phyloP scores from a whole-genome alignment of 2,329 filamentous ascomycete genomes.

The Herpotrichia juniperi region DNA sequence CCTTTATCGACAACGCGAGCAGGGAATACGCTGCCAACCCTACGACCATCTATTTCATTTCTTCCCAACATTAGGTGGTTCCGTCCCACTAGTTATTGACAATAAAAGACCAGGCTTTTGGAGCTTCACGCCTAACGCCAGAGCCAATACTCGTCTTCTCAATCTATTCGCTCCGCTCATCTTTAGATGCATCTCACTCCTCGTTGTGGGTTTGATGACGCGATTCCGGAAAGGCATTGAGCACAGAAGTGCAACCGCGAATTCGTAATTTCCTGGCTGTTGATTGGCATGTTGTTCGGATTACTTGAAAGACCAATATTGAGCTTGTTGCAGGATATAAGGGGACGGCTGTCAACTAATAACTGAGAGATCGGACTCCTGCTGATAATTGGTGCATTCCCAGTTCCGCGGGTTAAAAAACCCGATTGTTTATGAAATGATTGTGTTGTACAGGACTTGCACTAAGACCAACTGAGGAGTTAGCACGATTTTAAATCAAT shows the following conservation, averaged over 20 bases:
- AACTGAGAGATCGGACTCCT: too few relatives aligned
- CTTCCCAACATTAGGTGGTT: too few relatives aligned
- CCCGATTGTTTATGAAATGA: too few relatives aligned
- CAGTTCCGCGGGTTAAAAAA: too few relatives aligned
- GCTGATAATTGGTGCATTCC: too few relatives aligned
- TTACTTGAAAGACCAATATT: not conserved
- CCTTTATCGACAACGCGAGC: not conserved
- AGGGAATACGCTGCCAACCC: too few relatives aligned
- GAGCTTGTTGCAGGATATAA: not conserved
- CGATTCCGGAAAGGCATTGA: constrained; percentile 1
- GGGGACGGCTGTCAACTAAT: too few relatives aligned
- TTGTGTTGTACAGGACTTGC: not conserved
- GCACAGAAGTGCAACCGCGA: not conserved
- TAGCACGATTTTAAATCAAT: too few relatives aligned
- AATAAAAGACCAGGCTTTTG: not conserved
- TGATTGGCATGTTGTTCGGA: constrained; percentile 1
- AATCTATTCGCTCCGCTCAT: not conserved
- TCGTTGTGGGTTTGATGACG: not conserved
- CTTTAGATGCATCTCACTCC: not conserved
- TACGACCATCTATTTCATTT: too few relatives aligned
- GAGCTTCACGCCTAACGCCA: not conserved
- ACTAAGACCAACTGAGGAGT: not conserved
- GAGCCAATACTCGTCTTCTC: not conserved
- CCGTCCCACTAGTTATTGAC: too few relatives aligned
- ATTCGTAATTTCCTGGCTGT: constrained; percentile 1